Conservation (phyloP, 2,329 filamentous ascomycete genomes). For the Claviceps digitariae region DNA sequence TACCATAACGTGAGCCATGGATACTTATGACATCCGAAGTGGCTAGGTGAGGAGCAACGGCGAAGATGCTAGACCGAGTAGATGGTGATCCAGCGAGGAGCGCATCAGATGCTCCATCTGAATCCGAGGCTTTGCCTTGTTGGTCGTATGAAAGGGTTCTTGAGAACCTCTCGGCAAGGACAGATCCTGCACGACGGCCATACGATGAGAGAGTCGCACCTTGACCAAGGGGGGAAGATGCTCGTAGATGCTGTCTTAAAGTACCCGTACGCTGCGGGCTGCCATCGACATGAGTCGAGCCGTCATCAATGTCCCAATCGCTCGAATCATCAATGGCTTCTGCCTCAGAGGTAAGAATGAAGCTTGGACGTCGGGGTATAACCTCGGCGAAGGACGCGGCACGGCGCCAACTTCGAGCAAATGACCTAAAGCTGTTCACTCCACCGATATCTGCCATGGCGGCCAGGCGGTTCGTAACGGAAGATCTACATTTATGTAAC, state of each 20-base stretch:
- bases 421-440: slow-evolving; percentile 87
- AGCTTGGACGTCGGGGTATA: slow-evolving; percentile 63
- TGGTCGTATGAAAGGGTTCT: slow-evolving; percentile 15
- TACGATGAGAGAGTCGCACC: not conserved
- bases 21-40: slow-evolving; percentile 60
- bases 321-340: slow-evolving; percentile 5
- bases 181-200: not conserved
- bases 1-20: slow-evolving; percentile 46
- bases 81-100: slow-evolving; percentile 17
- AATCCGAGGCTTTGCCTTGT: slow-evolving; percentile 33
- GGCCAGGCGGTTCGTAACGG: slow-evolving; percentile 41
- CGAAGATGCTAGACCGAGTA: slow-evolving; percentile 35
- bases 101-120: slow-evolving; percentile 24
- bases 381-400: slow-evolving; percentile 82
- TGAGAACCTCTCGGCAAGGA: not conserved
- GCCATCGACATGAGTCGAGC: slow-evolving; percentile 26
- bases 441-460: slow-evolving; percentile 63
- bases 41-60: slow-evolving; percentile 45
- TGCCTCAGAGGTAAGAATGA: slow-evolving; percentile 50
- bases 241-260: slow-evolving; percentile 38
- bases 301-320: slow-evolving; percentile 25
- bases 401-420: slow-evolving; percentile 83
- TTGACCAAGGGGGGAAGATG: slow-evolving; percentile 14
- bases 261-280: slow-evolving; percentile 26
- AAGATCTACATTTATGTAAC: slow-evolving; percentile 31